These are phyloP conservation scores for Calonectria pauciramosa DNA, from an alignment of 2,329 filamentous ascomycete genomes.

Conservation along the genomic window DNA sequence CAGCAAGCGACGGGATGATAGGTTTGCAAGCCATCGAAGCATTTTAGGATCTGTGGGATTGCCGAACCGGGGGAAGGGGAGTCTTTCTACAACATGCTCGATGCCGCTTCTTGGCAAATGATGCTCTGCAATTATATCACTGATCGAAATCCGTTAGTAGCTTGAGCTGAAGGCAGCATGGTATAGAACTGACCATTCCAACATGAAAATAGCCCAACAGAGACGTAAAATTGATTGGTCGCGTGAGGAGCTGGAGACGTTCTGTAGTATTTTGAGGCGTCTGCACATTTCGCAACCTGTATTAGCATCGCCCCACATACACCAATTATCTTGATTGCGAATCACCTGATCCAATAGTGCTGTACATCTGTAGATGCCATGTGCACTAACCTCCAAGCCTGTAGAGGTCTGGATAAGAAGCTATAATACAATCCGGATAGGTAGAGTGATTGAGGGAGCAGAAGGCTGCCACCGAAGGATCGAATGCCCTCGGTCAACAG, in stretches of 20 bases:
- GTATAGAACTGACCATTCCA: slow-evolving; percentile 18
- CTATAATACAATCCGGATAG: slow-evolving; percentile 37
- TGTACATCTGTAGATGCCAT: slow-evolving; percentile 40
- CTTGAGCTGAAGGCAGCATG: fast-evolving
- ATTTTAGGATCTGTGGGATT: slow-evolving; percentile 34
- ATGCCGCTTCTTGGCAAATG: slow-evolving; percentile 38
- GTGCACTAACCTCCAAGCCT: slow-evolving; percentile 37
- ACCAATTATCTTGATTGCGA: not conserved
- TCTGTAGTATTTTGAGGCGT: slow-evolving; percentile 32
- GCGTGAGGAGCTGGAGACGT: slow-evolving; percentile 23
- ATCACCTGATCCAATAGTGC: slow-evolving; percentile 39
- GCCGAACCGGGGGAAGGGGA: slow-evolving; percentile 34
- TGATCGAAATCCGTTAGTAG: not conserved
- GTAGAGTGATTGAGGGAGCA: slow-evolving; percentile 35
- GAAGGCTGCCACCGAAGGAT: slow-evolving; percentile 35
- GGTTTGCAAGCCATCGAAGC: slow-evolving; percentile 38
- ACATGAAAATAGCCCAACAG: slow-evolving; percentile 37
- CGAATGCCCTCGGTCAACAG: slow-evolving; percentile 31
- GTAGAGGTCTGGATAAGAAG: slow-evolving; percentile 35
- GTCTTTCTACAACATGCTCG: slow-evolving; percentile 39
- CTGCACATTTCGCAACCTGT: fast-evolving
- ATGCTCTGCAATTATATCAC: slow-evolving; percentile 39
- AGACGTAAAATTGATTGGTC: slow-evolving; percentile 37
- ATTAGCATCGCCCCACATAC: not conserved
- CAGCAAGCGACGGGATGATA: slow-evolving; percentile 34